Evolutionary conservation across 768 basidiomycete genomes (phyloP).

Genomic region (Lentinula boryana): DNA sequence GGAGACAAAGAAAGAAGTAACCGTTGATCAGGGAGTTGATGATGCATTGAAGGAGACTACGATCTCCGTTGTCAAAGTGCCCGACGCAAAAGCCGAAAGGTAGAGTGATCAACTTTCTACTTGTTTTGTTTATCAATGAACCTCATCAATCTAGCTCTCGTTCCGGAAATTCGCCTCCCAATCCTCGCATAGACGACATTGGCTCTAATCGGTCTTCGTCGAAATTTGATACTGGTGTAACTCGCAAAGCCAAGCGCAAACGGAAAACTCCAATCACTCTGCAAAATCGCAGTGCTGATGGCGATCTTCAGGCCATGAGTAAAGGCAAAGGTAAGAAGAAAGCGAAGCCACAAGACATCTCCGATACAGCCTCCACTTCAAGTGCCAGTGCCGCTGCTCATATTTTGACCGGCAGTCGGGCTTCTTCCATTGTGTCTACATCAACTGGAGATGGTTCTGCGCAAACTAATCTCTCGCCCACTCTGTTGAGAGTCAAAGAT

Average conservation of each 20-base stretch:
- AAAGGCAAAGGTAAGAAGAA: constrained; percentile 27
- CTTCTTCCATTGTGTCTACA: constrained; percentile 44
- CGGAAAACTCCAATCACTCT: constrained; percentile 9
- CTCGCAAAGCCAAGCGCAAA: constrained; percentile 15
- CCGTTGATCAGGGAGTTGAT: background rate
- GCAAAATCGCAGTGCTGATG: background rate
- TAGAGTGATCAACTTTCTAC: background rate
- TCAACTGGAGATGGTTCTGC: constrained; percentile 21
- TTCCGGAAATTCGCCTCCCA: background rate
- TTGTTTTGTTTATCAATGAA: background rate
- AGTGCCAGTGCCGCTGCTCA: constrained; percentile 31
- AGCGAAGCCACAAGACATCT: constrained; percentile 8
- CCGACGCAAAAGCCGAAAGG: background rate
- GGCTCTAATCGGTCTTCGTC: background rate
- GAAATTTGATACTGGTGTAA: background rate
- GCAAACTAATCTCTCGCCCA: constrained; percentile 22
- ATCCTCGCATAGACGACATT: background rate
- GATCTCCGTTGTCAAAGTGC: background rate
- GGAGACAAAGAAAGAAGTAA: background rate
- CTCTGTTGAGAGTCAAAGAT: constrained; percentile 15
- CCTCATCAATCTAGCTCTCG: background rate
- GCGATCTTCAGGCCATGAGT: constrained; percentile 8
- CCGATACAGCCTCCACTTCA: constrained; percentile 22
- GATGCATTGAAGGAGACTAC: background rate
- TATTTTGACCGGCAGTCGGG: constrained; percentile 26